Evolutionary conservation across 805 yeast genomes (phyloP).

Genomic region (Komagataella mondaviorum): DNA sequence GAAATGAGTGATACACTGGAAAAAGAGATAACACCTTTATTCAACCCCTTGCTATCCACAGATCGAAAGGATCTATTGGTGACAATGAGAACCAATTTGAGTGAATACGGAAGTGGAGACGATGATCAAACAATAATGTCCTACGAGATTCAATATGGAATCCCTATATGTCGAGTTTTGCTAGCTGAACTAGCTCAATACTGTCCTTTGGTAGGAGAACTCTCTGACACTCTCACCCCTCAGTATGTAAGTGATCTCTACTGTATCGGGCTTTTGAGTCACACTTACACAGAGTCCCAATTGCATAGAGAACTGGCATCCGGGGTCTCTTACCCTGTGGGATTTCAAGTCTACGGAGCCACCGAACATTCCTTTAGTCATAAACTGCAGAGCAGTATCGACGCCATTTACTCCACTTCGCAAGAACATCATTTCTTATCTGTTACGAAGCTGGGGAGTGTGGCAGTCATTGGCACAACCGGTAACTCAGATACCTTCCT

Average conservation of each 20-base stretch:
- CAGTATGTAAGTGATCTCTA: slow-evolving; percentile 35
- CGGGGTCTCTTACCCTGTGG: slow-evolving; percentile 36
- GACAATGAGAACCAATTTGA: slow-evolving; percentile 24
- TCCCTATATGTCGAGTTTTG: slow-evolving; percentile 25
- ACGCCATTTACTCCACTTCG: slow-evolving; percentile 29
- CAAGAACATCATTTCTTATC: slow-evolving; percentile 34
- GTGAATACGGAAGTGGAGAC: slow-evolving; percentile 11
- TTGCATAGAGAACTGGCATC: slow-evolving; percentile 36
- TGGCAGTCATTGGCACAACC: slow-evolving; percentile 32
- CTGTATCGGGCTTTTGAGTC: slow-evolving; percentile 28
- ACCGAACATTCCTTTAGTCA: slow-evolving; percentile 3
- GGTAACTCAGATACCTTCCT: slow-evolving; percentile 39
- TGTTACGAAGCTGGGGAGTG: slow-evolving; percentile 32
- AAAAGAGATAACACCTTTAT: slow-evolving; percentile 4
- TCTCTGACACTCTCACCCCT: slow-evolving; percentile 35
- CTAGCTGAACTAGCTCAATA: slow-evolving; percentile 24
- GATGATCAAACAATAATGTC: slow-evolving; percentile 10
- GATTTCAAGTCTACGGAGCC: slow-evolving; percentile 17
- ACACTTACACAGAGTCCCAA: slow-evolving; percentile 32
- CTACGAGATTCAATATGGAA: slow-evolving; percentile 22
- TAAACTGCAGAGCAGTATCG: slow-evolving; percentile 23
- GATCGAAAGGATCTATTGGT: slow-evolving; percentile 9
- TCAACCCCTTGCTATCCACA: neutral
- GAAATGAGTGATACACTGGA: slow-evolving; percentile 1
- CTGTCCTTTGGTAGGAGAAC: slow-evolving; percentile 30